A percentile compares a stretch with the other conserved stretches of the same genome.
These are phyloP conservation scores for Tolypocladium cylindrosporum DNA, from an alignment of 2,329 filamentous ascomycete species.

Conservation along the genomic window DNA sequence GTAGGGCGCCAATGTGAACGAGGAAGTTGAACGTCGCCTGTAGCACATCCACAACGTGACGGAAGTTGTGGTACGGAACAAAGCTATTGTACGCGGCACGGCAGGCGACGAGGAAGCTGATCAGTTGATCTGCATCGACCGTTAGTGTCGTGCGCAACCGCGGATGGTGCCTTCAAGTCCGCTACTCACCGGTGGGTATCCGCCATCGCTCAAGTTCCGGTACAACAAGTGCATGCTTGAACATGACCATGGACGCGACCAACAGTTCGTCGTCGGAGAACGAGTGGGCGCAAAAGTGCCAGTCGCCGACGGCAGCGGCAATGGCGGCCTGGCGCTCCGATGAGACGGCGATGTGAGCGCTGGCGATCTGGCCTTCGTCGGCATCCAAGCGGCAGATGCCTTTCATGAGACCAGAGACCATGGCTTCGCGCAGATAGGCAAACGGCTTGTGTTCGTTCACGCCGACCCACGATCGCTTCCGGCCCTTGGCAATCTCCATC, in stretches of 20 bases:
- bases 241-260: conserved; percentile 75
- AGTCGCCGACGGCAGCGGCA: conserved; percentile 60
- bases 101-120: conserved; percentile 77
- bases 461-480: conserved; percentile 88
- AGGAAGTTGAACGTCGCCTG: conserved; percentile 91
- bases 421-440: conserved; percentile 80
- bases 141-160: conserved; percentile 24
- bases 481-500: conserved; percentile 60
- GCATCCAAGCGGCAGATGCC: conserved; percentile 69
- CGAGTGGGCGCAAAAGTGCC: conserved; percentile 84
- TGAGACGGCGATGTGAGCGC: conserved; percentile 58
- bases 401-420: conserved; percentile 86
- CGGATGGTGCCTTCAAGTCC: background rate
- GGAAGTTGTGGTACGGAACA: conserved; percentile 96
- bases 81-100: conserved; percentile 93
- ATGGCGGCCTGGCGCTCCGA: conserved; percentile 56
- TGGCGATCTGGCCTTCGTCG: conserved; percentile 50
- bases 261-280: conserved; percentile 87
- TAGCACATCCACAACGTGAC: conserved; percentile 91
- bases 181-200: conserved; percentile 59
- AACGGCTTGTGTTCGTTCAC: conserved; percentile 78
- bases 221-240: conserved; percentile 76
- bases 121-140: conserved; percentile 56
- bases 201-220: conserved; percentile 74
- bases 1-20: conserved; percentile 66